Conservation (phyloP, 352 stramenopile genomes). For the Globisporangium radiosum region DNA sequence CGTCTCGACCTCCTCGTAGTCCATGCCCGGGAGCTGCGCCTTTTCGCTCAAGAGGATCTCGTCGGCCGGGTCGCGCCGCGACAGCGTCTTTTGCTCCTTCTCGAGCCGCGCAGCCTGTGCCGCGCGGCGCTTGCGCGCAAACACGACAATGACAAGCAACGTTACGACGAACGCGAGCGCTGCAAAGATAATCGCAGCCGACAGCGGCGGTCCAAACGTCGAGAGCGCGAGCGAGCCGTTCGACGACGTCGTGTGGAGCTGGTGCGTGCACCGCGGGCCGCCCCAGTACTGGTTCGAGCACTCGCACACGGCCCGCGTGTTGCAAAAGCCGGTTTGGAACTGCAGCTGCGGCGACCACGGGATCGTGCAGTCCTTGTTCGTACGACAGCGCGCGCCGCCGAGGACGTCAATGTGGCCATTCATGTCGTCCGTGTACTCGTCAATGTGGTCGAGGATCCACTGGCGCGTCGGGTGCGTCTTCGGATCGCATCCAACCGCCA, state of each 20-base stretch:
- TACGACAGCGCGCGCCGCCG: conserved; percentile 42
- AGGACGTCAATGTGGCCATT: conserved; percentile 48
- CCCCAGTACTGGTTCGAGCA: conserved; percentile 58
- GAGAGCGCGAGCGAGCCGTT: conserved; percentile 4
- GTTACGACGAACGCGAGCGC: conserved; percentile 26
- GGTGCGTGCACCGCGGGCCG: conserved; percentile 55
- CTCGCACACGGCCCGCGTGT: conserved; percentile 32
- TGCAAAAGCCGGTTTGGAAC: conserved; percentile 56
- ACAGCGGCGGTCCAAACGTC: conserved; percentile 27
- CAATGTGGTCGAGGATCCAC: conserved; percentile 60
- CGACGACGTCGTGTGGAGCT: conserved; percentile 18
- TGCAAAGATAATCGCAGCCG: conserved; percentile 19
- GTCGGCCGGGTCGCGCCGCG: conserved; percentile 17
- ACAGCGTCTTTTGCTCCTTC: conserved; percentile 33
- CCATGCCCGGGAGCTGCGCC: conserved; percentile 11
- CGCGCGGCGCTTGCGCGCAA: conserved; percentile 24
- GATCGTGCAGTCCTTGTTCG: conserved; percentile 57
- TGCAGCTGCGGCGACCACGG: conserved; percentile 24
- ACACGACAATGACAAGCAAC: conserved; percentile 36
- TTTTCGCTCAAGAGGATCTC: conserved; percentile 24
- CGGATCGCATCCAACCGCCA: conserved; percentile 55
- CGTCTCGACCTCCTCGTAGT: conserved; percentile 22
- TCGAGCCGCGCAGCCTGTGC: conserved; percentile 23
- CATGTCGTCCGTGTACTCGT: conserved; percentile 50
- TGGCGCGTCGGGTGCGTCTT: conserved; percentile 52